Evolutionary conservation across 495 filamentous ascomycete genomes (phyloP).

Genomic region (Hapsidospora chrysogenum): DNA sequence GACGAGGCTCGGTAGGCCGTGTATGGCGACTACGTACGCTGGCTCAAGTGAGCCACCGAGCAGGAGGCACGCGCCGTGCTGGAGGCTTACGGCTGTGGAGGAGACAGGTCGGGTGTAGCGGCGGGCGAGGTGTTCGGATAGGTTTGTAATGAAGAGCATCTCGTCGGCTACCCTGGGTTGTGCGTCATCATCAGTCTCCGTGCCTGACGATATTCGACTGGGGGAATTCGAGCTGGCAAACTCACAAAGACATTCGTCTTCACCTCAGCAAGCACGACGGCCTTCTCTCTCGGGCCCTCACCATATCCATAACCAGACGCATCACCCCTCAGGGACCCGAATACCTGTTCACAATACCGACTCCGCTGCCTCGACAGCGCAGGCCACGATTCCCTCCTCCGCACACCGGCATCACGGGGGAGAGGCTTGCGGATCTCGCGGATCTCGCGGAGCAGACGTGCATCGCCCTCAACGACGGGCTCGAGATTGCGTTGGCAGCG

Average conservation of each 20-base stretch:
- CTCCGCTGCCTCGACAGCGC: slow-evolving; percentile 21
- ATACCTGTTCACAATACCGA: slow-evolving; percentile 28
- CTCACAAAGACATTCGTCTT: slow-evolving; percentile 71
- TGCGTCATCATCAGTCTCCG: slow-evolving; percentile 6
- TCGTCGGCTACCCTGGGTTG: slow-evolving; percentile 43
- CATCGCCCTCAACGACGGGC: no score
- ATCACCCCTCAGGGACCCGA: no score
- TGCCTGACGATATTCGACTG: background rate
- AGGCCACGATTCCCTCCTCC: no score
- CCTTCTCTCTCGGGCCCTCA: no score
- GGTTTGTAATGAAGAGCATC: slow-evolving; percentile 49
- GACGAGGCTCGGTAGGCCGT: slow-evolving; percentile 48
- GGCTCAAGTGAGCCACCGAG: slow-evolving; percentile 61
- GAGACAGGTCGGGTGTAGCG: slow-evolving; percentile 57
- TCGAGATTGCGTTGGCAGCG: no score
- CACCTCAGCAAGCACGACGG: slow-evolving; percentile 73
- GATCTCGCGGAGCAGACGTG: no score
- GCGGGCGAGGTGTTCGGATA: slow-evolving; percentile 51
- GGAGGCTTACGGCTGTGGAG: slow-evolving; percentile 52
- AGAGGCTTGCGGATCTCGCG: no score
- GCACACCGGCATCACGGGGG: no score
- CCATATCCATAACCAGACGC: slow-evolving; percentile 17
- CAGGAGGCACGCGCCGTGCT: slow-evolving; percentile 58
- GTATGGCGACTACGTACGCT: slow-evolving; percentile 67
- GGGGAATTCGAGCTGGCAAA: slow-evolving; percentile 3